Conservation (phyloP, 2,329 filamentous ascomycete species). For the Aspergillus ochraceus region DNA sequence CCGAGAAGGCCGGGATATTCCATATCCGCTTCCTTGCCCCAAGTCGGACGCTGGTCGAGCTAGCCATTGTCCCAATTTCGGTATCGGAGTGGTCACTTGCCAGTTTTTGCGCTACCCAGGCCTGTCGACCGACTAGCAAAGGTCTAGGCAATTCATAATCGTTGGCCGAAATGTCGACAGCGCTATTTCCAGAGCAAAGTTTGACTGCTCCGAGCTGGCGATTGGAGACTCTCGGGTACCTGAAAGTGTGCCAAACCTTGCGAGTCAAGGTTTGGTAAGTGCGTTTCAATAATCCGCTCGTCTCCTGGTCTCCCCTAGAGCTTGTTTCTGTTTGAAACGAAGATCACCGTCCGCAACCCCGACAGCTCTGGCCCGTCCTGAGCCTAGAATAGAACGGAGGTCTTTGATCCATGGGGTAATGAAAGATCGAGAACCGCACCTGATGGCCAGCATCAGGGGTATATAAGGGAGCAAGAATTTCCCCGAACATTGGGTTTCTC, state of each 20-base stretch:
- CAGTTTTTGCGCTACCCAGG: background rate
- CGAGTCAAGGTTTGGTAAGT: background rate
- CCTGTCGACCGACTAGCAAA: background rate
- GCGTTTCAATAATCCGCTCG: background rate
- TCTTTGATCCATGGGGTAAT: background rate
- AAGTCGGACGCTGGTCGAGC: background rate
- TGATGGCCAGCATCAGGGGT: background rate
- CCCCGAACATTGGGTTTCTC: background rate
- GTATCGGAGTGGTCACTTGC: background rate
- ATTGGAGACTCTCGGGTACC: background rate
- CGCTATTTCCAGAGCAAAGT: background rate
- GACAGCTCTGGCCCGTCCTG: background rate
- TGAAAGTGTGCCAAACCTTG: background rate
- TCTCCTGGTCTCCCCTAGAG: background rate
- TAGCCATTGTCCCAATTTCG: background rate
- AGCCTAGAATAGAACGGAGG: background rate
- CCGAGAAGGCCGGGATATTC: background rate
- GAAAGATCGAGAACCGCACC: background rate
- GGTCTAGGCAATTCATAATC: background rate
- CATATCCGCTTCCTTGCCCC: background rate
- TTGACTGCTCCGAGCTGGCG: background rate
- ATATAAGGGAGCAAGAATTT: background rate
- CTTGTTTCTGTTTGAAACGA: background rate
- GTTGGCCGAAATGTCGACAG: background rate
- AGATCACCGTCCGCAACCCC: background rate